Evolutionary conservation across 1,284 basidiomycete species (phyloP).

Genomic region (Ceratobasidium sp.): DNA sequence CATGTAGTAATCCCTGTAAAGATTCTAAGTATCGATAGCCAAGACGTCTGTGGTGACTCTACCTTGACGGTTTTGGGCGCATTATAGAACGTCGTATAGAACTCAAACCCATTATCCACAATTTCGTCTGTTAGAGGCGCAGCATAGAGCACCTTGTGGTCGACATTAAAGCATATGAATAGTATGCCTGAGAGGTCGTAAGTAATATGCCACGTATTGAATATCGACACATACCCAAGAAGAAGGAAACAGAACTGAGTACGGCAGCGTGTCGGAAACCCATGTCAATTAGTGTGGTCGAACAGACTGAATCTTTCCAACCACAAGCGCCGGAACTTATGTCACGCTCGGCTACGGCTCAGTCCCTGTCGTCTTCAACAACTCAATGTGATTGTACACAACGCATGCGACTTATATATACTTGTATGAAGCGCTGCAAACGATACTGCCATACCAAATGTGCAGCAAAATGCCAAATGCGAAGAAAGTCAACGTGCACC

Average conservation of each 20-base stretch:
- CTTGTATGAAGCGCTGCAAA: slow-evolving; percentile 10
- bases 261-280: slow-evolving; percentile 85
- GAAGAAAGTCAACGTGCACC: slow-evolving; percentile 13
- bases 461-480: slow-evolving; percentile 3
- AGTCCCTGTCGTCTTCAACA: not conserved
- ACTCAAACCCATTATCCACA: slow-evolving; percentile 74
- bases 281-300: slow-evolving; percentile 56
- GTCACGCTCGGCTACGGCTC: not conserved
- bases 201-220: not conserved
- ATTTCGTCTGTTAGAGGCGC: slow-evolving; percentile 63
- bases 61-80: slow-evolving; percentile 89
- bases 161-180: slow-evolving; percentile 86
- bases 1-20: slow-evolving; percentile 78
- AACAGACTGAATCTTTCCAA: slow-evolving; percentile 12
- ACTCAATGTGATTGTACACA: slow-evolving; percentile 24
- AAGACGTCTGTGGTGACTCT: slow-evolving; percentile 42
- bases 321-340: slow-evolving; percentile 11
- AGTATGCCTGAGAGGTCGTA: slow-evolving; percentile 65
- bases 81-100: slow-evolving; percentile 90
- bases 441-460: slow-evolving; percentile 6
- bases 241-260: slow-evolving; percentile 82
- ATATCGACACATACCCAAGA: slow-evolving; percentile 62
- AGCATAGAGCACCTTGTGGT: slow-evolving; percentile 80
- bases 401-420: slow-evolving; percentile 29
- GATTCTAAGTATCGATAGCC: not conserved